A percentile compares a stretch with the other conserved stretches of the same genome.
Conservation (phyloP, 2,329 filamentous ascomycete species). For the Venturia asperata region DNA sequence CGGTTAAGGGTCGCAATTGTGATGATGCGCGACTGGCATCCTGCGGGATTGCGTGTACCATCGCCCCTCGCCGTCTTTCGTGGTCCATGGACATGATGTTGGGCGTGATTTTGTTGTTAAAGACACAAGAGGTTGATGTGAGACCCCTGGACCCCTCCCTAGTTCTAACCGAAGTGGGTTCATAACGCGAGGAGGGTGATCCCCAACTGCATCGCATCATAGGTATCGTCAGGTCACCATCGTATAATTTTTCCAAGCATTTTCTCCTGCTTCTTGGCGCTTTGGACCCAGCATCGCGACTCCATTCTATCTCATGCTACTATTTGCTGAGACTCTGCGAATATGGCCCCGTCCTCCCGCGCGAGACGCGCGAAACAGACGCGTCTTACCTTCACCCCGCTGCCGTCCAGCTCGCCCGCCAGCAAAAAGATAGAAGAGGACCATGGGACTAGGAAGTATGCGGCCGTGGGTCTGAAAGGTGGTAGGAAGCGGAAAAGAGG, state of each 20-base stretch:
- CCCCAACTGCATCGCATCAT: background rate
- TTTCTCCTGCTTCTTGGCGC: background rate
- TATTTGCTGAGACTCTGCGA: background rate
- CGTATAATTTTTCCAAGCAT: background rate
- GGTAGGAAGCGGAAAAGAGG: background rate
- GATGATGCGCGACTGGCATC: too few species aligned
- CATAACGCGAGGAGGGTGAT: too few species aligned
- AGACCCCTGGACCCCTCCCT: too few species aligned
- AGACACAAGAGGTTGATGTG: too few species aligned
- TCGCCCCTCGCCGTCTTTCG: background rate
- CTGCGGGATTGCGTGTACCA: background rate
- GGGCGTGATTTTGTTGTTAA: too few species aligned
- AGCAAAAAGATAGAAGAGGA: conserved; percentile 3
- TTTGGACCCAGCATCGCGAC: background rate
- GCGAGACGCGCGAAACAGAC: conserved; percentile 14
- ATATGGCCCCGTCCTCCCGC: conserved; percentile 1
- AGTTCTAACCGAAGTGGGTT: too few species aligned
- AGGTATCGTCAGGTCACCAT: background rate
- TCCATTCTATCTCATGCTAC: background rate
- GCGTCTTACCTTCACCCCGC: conserved; percentile 14
- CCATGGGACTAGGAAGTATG: conserved; percentile 6
- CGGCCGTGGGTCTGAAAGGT: background rate
- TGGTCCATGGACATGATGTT: background rate
- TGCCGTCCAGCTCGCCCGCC: conserved; percentile 15
- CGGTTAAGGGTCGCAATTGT: too few species aligned